Evolutionary conservation across 176 grass and related monocot genomes (phyloP), one percentile per base, ranked within the genome.

Genomic region (Otatea glauca): DNA sequence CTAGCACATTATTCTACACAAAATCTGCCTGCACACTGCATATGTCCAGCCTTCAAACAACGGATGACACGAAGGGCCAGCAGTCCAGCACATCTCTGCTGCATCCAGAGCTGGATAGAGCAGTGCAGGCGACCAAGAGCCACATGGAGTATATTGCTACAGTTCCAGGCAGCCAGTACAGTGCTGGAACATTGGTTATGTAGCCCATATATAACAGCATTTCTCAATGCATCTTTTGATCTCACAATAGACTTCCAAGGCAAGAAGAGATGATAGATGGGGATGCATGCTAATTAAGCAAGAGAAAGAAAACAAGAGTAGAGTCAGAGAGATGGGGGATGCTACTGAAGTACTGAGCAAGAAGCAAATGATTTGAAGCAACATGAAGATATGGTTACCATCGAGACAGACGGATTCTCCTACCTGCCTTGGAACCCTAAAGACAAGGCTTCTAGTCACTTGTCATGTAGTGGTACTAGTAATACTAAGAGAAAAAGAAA

Each of bases 371-470:
- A 83, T 72, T 79, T 49, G 59, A 74, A 65, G 71, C 37, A 58
- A 50, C 65, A 83, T 73, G 35, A 60, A 84, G 80, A 86, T 27
- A n/a, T 61, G 65, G 83, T 35, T 74, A 37, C 27, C 15, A 25
- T 1, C 37, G 70, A 75, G 38, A 75, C 73, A 82, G 23, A 17
- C 21, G 50, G 67, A 79, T 66, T 86, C 74, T 66, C 50, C 29
- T 76, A 63, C 68, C 20, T 55, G 79, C 83, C 83, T 89, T 83
- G 87, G 87, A 92, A 92, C 79, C 87, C 79, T 85, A 92, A 92
- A 77, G 59, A 86, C 79, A 86, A 73, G 85, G 80, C 34, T 75
- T 84, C 53, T 68, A 74, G 80, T 62, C 78, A 70, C 74, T 23
- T 86, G 83, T 83, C 83, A 86, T 65, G n/a, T 53, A 62, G 13